Evolutionary conservation across 106 monocot genomes (phyloP).

Genomic region (Vanilla planifolia): DNA sequence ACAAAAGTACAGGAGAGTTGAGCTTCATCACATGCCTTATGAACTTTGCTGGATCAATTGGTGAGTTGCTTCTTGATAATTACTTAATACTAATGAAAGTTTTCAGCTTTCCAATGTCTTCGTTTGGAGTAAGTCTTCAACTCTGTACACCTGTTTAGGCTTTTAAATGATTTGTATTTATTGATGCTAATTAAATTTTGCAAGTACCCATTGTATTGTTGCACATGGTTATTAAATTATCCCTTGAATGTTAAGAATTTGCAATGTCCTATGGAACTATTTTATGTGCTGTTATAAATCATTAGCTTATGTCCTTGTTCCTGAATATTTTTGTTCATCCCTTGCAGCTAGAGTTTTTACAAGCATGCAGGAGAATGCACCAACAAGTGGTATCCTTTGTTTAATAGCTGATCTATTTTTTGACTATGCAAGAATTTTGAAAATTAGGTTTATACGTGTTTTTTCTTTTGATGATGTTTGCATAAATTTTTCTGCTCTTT

Average conservation of each 20-base stretch:
- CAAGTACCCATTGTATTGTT: neutral
- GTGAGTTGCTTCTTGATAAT: constrained; percentile 22
- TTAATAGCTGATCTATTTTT: neutral
- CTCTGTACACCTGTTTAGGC: neutral
- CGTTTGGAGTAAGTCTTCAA: neutral
- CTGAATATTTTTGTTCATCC: neutral
- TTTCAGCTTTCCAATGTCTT: neutral
- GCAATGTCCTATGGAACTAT: too few relatives aligned
- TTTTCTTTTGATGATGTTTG: too few relatives aligned
- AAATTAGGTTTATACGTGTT: too few relatives aligned
- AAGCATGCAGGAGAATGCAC: constrained; percentile 82
- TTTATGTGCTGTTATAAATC: too few relatives aligned
- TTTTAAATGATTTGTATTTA: neutral
- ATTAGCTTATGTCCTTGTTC: neutral
- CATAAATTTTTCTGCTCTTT: too few relatives aligned
- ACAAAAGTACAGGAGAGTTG: constrained; percentile 87
- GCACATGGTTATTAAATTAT: too few relatives aligned
- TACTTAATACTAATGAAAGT: neutral
- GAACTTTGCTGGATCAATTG: constrained; percentile 80
- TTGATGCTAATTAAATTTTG: neutral
- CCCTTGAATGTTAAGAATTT: too few relatives aligned
- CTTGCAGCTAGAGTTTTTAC: constrained; percentile 92
- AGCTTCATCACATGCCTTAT: constrained; percentile 87
- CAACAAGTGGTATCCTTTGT: constrained; percentile 81
- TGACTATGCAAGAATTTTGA: too few relatives aligned